Conservation (phyloP, 352 stramenopile genomes). For the Pythium brachiatum region DNA sequence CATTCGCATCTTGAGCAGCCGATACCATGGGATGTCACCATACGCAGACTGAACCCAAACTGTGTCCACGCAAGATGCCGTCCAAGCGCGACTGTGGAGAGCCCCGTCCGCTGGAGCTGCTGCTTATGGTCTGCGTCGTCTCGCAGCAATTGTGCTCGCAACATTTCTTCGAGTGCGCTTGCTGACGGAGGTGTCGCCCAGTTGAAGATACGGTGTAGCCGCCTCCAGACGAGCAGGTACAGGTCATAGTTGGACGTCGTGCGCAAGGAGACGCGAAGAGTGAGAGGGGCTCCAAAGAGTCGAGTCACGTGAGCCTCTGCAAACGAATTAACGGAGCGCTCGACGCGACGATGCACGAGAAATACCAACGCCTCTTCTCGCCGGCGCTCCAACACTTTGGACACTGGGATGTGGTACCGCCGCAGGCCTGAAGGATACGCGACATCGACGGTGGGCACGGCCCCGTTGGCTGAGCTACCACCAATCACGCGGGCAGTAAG, state of each 20-base stretch:
- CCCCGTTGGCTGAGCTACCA: constrained; percentile 43
- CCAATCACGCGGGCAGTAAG: constrained; percentile 65
- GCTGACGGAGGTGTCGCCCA: constrained; percentile 53
- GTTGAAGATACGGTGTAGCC: constrained; percentile 82
- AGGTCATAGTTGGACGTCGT: constrained; percentile 68
- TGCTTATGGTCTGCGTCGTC: constrained; percentile 21
- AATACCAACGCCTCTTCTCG: constrained; percentile 66
- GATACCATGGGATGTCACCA: constrained; percentile 79
- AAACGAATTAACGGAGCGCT: constrained; percentile 77
- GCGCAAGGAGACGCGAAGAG: constrained; percentile 65
- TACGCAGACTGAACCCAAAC: constrained; percentile 83
- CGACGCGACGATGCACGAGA: constrained; percentile 82
- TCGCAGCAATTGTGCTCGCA: background rate
- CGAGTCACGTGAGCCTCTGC: constrained; percentile 76
- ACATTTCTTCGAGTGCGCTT: constrained; percentile 28
- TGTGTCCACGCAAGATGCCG: constrained; percentile 55
- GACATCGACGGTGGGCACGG: constrained; percentile 51
- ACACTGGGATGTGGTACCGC: constrained; percentile 58
- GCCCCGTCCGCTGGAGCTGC: constrained; percentile 36
- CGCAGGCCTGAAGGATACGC: constrained; percentile 56
- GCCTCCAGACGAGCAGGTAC: constrained; percentile 77
- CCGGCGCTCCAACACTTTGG: constrained; percentile 51
- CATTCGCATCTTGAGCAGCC: constrained; percentile 88
- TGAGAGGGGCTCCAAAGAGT: constrained; percentile 74
- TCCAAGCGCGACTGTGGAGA: constrained; percentile 62